phyloP scores from a whole-genome alignment of 306 rosid species.

The Fragaria nilgerrensis region DNA sequence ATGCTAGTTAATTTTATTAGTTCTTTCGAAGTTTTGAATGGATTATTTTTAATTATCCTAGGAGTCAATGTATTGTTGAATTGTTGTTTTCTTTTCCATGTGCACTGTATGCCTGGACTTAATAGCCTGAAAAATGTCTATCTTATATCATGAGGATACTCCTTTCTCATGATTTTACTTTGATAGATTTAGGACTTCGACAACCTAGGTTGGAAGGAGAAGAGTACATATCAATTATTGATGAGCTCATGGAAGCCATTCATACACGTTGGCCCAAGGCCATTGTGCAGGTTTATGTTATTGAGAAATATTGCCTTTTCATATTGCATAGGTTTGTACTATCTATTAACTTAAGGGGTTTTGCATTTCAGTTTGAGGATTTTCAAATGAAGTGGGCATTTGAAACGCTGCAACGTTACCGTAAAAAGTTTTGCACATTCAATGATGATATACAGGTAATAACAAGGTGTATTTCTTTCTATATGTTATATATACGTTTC shows the following conservation, averaged over 20 bases:
- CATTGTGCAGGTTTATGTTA: conserved; percentile 70
- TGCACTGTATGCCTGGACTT: neutral
- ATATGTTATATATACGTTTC: neutral
- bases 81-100: neutral
- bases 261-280: conserved; percentile 98
- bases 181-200: conserved; percentile 93
- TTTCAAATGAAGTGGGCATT: conserved; percentile 99
- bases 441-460: conserved; percentile 98
- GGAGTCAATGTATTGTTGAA: neutral
- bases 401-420: conserved; percentile 90
- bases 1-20: neutral
- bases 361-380: conserved; percentile 82
- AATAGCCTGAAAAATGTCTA: conserved; percentile 9
- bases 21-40: neutral
- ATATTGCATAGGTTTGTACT: conserved; percentile 18
- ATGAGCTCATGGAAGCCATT: conserved; percentile 99
- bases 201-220: conserved; percentile 99
- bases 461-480: conserved; percentile 24
- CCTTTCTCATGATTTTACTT: conserved; percentile 47
- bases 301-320: conserved; percentile 21
- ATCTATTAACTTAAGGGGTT: conserved; percentile 33
- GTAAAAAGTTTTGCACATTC: conserved; percentile 90
- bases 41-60: neutral
- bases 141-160: conserved; percentile 28
- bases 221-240: conserved; percentile 85